A percentile compares a stretch with the other conserved stretches of the same genome.
These are phyloP conservation scores for Euclidium syriacum DNA, from an alignment of 345 rosid genomes.

Conservation along the genomic window DNA sequence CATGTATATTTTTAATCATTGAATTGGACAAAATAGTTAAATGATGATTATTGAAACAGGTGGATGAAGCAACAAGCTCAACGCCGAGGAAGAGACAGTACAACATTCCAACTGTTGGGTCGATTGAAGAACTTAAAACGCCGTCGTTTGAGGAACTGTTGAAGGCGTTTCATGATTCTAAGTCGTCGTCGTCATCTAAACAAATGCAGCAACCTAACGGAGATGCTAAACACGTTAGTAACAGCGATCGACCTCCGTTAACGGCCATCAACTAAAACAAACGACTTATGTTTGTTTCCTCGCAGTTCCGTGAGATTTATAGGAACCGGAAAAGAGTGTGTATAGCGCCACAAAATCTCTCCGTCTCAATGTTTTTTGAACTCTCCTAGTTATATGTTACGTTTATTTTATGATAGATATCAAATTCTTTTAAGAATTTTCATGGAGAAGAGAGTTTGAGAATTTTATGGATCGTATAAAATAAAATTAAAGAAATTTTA, in stretches of 20 bases:
- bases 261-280: constrained; percentile 25
- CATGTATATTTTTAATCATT: neutral
- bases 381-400: neutral
- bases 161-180: constrained; percentile 63
- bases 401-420: neutral
- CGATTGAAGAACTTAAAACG: constrained; percentile 87
- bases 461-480: no score
- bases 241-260: constrained; percentile 27
- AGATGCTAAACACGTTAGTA: constrained; percentile 53
- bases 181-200: constrained; percentile 54
- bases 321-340: constrained; percentile 18
- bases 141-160: constrained; percentile 83
- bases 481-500: no score
- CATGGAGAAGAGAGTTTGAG: no score
- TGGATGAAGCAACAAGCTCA: constrained; percentile 90
- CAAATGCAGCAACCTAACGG: constrained; percentile 51
- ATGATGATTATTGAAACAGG: constrained; percentile 33
- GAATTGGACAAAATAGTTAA: neutral
- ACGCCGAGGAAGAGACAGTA: constrained; percentile 76
- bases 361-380: neutral
- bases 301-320: constrained; percentile 17
- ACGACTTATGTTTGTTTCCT: neutral
- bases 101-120: constrained; percentile 60
- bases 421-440: no score
- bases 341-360: constrained; percentile 1